Conservation (phyloP, 768 basidiomycete species). For the Lepiota venenata region DNA sequence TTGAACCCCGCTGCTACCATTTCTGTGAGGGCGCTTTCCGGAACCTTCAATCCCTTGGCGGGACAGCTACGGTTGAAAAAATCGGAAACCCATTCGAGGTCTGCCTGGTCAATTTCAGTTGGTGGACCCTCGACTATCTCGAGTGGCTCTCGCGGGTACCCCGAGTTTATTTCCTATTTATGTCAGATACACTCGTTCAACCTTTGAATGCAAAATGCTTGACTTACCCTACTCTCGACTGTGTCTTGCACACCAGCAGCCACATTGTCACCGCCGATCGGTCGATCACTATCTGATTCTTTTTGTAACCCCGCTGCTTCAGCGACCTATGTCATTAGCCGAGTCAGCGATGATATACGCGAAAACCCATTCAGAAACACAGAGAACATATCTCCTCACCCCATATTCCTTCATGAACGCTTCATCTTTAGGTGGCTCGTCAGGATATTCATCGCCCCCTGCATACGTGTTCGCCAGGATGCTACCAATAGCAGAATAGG, state of each 20-base stretch:
- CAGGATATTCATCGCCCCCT: background rate
- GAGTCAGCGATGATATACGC: no score
- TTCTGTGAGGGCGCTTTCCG: background rate
- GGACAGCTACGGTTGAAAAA: background rate
- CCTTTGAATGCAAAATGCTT: no score
- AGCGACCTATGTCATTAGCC: background rate
- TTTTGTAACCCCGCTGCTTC: background rate
- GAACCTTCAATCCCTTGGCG: background rate
- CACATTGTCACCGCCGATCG: no score
- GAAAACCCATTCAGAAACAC: no score
- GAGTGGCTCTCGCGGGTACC: no score
- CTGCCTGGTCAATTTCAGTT: background rate
- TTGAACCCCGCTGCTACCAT: conserved; percentile 6
- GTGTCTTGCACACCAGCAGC: background rate
- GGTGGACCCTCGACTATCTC: no score
- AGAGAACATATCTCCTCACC: background rate
- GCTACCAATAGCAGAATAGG: background rate
- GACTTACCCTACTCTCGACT: background rate
- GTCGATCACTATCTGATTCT: background rate
- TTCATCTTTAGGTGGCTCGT: background rate
- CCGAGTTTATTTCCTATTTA: background rate
- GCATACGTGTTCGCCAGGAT: background rate
- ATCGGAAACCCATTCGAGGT: background rate
- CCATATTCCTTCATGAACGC: background rate
- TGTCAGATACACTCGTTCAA: background rate